phyloP scores from a whole-genome alignment of 2,329 filamentous ascomycete genomes.

The Calonectria pseudoreteaudii region DNA sequence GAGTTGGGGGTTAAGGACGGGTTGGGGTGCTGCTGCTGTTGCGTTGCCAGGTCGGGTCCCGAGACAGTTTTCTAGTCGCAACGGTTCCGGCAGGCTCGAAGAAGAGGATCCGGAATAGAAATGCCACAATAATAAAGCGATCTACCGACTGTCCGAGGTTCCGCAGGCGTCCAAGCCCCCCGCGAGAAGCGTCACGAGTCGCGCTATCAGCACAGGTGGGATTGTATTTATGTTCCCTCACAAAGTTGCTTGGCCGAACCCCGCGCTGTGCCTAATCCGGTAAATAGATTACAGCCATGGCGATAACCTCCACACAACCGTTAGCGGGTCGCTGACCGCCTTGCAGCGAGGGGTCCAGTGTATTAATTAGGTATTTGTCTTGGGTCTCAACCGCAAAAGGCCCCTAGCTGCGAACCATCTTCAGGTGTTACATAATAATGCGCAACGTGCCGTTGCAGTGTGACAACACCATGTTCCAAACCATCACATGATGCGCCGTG shows the following conservation, averaged over 20 bases:
- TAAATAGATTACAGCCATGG: conserved; percentile 5
- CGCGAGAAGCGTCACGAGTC: conserved; percentile 6
- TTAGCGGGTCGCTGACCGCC: background rate
- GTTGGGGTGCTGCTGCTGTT: background rate
- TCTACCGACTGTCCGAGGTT: background rate
- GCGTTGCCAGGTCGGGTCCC: background rate
- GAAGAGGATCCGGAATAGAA: background rate
- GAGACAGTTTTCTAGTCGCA: background rate
- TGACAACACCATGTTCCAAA: background rate
- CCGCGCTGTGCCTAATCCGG: conserved; percentile 17
- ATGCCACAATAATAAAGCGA: background rate
- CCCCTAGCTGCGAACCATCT: background rate
- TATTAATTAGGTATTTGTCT: no score
- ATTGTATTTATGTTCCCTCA: background rate
- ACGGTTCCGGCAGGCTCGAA: background rate
- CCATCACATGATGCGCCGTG: background rate
- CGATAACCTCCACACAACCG: conserved; percentile 6
- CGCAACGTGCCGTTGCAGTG: background rate
- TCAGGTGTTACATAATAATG: background rate
- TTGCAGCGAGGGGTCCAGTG: background rate
- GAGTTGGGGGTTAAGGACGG: background rate
- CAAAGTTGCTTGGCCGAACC: background rate
- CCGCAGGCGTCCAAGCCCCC: background rate
- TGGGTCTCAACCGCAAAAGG: background rate
- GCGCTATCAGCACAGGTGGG: conserved; percentile 16